Evolutionary conservation across 1,284 basidiomycete genomes (phyloP).

Genomic region (Ceratobasidium sp.): DNA sequence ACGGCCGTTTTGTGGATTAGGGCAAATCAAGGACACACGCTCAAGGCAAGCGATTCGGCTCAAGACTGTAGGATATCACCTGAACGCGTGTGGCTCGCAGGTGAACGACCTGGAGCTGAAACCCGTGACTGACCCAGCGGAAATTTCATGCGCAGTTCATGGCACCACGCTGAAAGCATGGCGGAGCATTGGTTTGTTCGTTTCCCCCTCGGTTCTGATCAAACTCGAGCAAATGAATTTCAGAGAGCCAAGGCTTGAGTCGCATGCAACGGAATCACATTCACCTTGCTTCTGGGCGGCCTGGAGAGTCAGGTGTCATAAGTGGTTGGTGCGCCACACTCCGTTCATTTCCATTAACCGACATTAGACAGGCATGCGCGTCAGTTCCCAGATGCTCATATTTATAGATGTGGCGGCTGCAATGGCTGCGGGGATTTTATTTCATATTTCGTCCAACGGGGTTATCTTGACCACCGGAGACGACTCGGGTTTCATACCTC

Average conservation of each 20-base stretch:
- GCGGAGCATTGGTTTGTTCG: constrained; percentile 73
- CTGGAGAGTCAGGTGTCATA: constrained; percentile 70
- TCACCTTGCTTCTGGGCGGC: constrained; percentile 78
- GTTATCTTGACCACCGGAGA: constrained; percentile 86
- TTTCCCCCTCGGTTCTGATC: neutral
- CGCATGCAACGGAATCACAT: constrained; percentile 90
- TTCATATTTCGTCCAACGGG: constrained; percentile 83
- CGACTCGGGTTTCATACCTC: constrained; percentile 65
- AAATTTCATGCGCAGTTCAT: constrained; percentile 83
- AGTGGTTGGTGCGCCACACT: constrained; percentile 68
- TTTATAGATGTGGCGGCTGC: constrained; percentile 80
- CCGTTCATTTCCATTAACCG: neutral
- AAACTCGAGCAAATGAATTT: constrained; percentile 36
- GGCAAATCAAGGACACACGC: constrained; percentile 94
- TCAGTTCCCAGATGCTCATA: constrained; percentile 76
- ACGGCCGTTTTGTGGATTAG: constrained; percentile 81
- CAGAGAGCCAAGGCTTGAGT: constrained; percentile 79
- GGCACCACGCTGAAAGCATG: constrained; percentile 78
- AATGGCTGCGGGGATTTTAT: constrained; percentile 73
- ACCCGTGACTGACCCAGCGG: constrained; percentile 68
- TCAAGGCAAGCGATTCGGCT: constrained; percentile 65
- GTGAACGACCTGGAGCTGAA: constrained; percentile 74
- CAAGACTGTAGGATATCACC: too few relatives aligned
- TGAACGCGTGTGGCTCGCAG: constrained; percentile 56
- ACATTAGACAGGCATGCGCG: constrained; percentile 75